A percentile compares a stretch with the other conserved stretches of the same genome.
phyloP scores from a whole-genome alignment of 1,284 basidiomycete species.

The Sporisorium sorghi region DNA sequence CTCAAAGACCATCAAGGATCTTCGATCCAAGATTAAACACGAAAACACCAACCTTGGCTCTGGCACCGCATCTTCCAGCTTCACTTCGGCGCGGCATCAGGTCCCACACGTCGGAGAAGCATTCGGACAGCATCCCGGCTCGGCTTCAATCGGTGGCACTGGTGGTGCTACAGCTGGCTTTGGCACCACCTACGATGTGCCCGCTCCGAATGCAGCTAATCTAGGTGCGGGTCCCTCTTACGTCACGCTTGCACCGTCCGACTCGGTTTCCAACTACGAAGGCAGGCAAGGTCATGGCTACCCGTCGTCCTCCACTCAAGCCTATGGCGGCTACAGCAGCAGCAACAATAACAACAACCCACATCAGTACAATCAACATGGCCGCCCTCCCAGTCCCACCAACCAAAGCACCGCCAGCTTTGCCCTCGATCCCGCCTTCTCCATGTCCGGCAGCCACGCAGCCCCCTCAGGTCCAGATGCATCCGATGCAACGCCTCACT shows the following conservation, averaged over 20 bases:
- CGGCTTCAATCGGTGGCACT: slow-evolving; percentile 16
- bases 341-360: background rate
- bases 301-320: slow-evolving; percentile 11
- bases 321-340: slow-evolving; percentile 12
- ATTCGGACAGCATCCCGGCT: slow-evolving; percentile 47
- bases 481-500: slow-evolving; percentile 13
- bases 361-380: slow-evolving; percentile 18
- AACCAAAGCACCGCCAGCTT: slow-evolving; percentile 45
- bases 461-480: slow-evolving; percentile 17
- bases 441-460: slow-evolving; percentile 14
- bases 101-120: slow-evolving; percentile 38
- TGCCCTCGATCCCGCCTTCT: slow-evolving; percentile 27
- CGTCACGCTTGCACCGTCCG: slow-evolving; percentile 49
- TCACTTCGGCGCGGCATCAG: slow-evolving; percentile 30
- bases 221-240: slow-evolving; percentile 44
- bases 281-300: slow-evolving; percentile 29
- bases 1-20: slow-evolving; percentile 51
- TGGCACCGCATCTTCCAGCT: slow-evolving; percentile 53
- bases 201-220: slow-evolving; percentile 7
- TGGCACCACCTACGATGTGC: slow-evolving; percentile 1
- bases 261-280: slow-evolving; percentile 52
- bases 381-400: slow-evolving; percentile 26
- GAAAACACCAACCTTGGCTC: slow-evolving; percentile 61
- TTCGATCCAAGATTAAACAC: slow-evolving; percentile 67
- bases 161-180: background rate